These are phyloP conservation scores for Reutealis trisperma DNA, from an alignment of 345 rosid species.

Conservation along the genomic window DNA sequence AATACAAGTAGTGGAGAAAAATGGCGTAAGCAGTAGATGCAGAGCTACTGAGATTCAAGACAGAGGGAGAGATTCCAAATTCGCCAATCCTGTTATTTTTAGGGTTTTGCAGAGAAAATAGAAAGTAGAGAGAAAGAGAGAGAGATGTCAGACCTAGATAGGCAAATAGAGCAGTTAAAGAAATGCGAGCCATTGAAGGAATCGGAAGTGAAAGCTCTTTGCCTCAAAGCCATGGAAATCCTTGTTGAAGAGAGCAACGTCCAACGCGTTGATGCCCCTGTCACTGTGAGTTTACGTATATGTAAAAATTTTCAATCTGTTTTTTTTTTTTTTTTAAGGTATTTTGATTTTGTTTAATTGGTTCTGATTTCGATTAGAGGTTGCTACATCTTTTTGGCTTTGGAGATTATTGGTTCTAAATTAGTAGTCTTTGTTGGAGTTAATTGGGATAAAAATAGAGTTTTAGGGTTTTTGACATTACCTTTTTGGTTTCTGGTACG, in stretches of 20 bases:
- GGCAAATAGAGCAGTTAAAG: constrained; percentile 95
- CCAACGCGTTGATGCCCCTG: constrained; percentile 95
- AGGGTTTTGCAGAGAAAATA: background rate
- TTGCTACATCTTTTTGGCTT: background rate
- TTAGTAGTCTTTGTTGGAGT: background rate
- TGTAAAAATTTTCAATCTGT: background rate
- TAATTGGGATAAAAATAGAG: background rate
- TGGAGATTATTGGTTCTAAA: background rate
- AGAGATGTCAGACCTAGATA: constrained; percentile 93
- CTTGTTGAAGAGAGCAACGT: constrained; percentile 98
- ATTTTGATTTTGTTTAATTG: background rate
- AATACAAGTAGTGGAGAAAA: background rate
- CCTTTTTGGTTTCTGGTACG: background rate
- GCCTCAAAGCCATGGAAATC: constrained; percentile 94
- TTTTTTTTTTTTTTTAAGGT: background rate
- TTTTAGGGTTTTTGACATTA: constrained; percentile 2
- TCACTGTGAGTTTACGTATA: constrained; percentile 53
- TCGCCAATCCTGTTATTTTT: background rate
- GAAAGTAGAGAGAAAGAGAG: background rate
- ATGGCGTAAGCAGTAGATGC: background rate
- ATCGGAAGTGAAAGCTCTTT: constrained; percentile 92
- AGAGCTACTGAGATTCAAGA: background rate
- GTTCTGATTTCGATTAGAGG: background rate
- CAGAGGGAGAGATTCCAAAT: background rate
- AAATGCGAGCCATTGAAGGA: constrained; percentile 92